Conservation (phyloP, 371 early-diverging fungal genomes). For the Mucor irregularis region DNA sequence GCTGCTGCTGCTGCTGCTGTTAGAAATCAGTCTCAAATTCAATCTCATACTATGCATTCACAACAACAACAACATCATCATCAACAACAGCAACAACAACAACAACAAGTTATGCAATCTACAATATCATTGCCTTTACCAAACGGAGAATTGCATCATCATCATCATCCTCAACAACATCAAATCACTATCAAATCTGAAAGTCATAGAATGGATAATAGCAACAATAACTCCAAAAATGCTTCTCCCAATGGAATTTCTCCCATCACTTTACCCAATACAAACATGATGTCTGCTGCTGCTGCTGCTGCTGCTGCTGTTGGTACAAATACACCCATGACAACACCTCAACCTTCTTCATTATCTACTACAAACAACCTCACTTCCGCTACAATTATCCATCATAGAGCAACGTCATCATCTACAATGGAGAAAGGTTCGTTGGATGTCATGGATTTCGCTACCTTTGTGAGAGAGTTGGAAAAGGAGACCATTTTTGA, state of each 20-base stretch:
- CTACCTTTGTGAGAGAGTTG: conserved; percentile 37
- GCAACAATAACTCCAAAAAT: background rate
- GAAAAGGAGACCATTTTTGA: conserved; percentile 44
- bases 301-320: background rate
- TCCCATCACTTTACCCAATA: background rate
- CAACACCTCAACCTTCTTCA: too few relatives aligned
- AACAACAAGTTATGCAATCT: conserved; percentile 4
- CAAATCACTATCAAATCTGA: background rate
- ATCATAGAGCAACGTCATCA: background rate
- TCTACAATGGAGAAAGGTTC: conserved; percentile 6
- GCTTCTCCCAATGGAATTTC: background rate
- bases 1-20: conserved; percentile 6
- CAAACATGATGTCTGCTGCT: background rate
- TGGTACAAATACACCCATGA: background rate
- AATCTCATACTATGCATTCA: conserved; percentile 28
- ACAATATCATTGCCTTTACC: conserved; percentile 10
- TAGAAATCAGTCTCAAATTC: conserved; percentile 33
- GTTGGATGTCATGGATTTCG: conserved; percentile 22
- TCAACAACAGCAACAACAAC: conserved; percentile 1
- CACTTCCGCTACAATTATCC: background rate
- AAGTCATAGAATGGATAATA: background rate
- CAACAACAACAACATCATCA: too few relatives aligned
- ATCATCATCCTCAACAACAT: background rate
- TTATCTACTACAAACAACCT: too few relatives aligned
- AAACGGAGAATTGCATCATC: conserved; percentile 8